Percentiles rank a stretch among this genome's conserved stretches.
These are phyloP conservation scores for Curvularia eragrostidis DNA, from an alignment of 2,329 filamentous ascomycete species.

Conservation along the genomic window DNA sequence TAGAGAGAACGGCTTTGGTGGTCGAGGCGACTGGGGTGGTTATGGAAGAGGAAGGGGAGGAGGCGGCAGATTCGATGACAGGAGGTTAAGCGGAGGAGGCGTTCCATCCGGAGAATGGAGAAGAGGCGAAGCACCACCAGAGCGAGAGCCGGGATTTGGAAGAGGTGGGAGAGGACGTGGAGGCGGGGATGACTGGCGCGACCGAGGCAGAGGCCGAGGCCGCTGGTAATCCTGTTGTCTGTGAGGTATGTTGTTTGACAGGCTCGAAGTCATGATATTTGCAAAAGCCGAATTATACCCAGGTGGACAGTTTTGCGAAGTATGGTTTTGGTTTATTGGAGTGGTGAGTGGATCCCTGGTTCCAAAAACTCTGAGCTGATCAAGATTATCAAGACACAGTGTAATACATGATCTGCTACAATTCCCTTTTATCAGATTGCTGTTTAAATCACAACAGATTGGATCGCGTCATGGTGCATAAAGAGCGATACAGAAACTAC, in stretches of 20 bases:
- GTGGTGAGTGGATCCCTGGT: neutral
- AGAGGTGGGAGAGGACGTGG: slow-evolving; percentile 48
- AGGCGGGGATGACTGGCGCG: slow-evolving; percentile 39
- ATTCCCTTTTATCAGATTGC: neutral
- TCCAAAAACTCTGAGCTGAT: neutral
- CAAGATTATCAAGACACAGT: neutral
- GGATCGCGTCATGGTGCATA: neutral
- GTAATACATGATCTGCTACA: neutral
- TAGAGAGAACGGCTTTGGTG: slow-evolving; percentile 43
- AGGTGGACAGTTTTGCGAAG: too few species aligned
- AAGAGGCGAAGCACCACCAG: slow-evolving; percentile 68
- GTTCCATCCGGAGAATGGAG: slow-evolving; percentile 69
- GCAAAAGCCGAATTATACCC: neutral
- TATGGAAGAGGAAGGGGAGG: slow-evolving; percentile 49
- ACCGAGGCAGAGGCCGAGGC: slow-evolving; percentile 44
- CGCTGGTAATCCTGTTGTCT: slow-evolving; percentile 32
- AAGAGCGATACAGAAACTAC: neutral
- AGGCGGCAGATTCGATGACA: slow-evolving; percentile 33
- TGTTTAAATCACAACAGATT: neutral
- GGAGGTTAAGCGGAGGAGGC: slow-evolving; percentile 51
- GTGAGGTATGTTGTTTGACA: neutral
- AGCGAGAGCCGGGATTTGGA: slow-evolving; percentile 47
- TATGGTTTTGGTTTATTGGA: neutral
- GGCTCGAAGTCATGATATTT: neutral
- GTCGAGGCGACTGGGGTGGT: slow-evolving; percentile 36